phyloP scores from a whole-genome alignment of 2,329 filamentous ascomycete genomes.

The Thelonectria blattea region DNA sequence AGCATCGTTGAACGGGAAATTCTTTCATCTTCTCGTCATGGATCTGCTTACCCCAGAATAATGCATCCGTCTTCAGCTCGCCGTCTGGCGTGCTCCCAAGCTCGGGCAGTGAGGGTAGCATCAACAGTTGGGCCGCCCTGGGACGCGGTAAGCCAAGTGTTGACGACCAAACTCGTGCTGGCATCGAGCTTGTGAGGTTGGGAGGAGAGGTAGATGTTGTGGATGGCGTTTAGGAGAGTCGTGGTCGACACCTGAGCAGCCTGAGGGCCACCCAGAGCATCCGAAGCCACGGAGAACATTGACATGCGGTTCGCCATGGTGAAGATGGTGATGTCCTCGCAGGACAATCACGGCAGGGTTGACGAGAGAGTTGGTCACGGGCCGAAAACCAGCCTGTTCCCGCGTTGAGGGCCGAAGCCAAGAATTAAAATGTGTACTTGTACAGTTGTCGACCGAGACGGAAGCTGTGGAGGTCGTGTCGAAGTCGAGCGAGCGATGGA shows the following conservation, averaged over 20 bases:
- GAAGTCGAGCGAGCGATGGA: slow-evolving; percentile 28
- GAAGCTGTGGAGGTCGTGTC: slow-evolving; percentile 17
- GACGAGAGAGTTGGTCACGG: slow-evolving; percentile 24
- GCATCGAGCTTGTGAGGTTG: slow-evolving; percentile 88
- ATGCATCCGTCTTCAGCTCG: slow-evolving; percentile 96
- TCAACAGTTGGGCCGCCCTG: slow-evolving; percentile 79
- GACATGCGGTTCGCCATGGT: slow-evolving; percentile 70
- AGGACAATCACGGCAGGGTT: slow-evolving; percentile 47
- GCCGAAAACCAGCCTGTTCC: slow-evolving; percentile 20
- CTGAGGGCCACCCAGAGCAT: slow-evolving; percentile 69
- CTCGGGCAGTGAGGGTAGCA: slow-evolving; percentile 74
- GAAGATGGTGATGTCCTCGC: slow-evolving; percentile 42
- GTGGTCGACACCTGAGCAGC: slow-evolving; percentile 88
- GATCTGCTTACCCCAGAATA: slow-evolving; percentile 73
- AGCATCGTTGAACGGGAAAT: slow-evolving; percentile 2
- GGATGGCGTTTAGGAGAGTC: slow-evolving; percentile 87
- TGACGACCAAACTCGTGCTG: slow-evolving; percentile 89
- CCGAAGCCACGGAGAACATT: slow-evolving; percentile 71
- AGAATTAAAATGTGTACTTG: slow-evolving; percentile 6
- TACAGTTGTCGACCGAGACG: slow-evolving; percentile 11
- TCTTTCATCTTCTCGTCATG: neutral
- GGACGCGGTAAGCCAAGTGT: slow-evolving; percentile 89
- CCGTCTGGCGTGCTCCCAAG: slow-evolving; percentile 95
- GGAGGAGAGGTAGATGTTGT: slow-evolving; percentile 83
- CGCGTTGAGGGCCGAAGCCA: slow-evolving; percentile 19